Conservation (phyloP, 2,329 filamentous ascomycete species). For the Cryphonectria japonica region DNA sequence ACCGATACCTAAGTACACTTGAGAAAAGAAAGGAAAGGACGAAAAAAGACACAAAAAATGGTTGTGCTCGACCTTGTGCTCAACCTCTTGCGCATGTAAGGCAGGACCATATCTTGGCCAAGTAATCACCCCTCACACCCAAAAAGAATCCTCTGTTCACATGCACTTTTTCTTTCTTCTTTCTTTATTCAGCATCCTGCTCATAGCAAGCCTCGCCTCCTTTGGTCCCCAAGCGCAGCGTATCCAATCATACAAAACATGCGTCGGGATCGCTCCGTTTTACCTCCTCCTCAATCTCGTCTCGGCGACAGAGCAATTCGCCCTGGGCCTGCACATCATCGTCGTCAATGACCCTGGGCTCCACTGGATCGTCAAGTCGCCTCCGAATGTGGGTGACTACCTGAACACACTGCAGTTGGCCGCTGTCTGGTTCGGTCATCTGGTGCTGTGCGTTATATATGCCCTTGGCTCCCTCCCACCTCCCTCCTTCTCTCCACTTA, state of each 20-base stretch:
- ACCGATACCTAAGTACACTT: neutral
- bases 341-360: neutral
- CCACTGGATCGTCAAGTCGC: neutral
- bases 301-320: neutral
- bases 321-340: neutral
- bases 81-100: neutral
- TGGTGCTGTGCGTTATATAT: neutral
- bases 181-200: neutral
- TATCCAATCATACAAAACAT: neutral
- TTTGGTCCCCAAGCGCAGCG: neutral
- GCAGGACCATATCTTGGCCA: too few relatives aligned
- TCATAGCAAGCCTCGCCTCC: neutral
- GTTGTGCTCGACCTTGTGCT: neutral
- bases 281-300: neutral
- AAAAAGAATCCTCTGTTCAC: neutral
- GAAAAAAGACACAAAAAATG: neutral
- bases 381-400: neutral
- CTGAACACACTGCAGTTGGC: neutral
- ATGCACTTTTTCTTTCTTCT: neutral
- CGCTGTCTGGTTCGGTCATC: neutral
- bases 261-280: neutral
- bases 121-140: neutral
- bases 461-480: neutral
- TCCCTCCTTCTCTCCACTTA: neutral
- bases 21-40: neutral